Evolutionary conservation across 148 eudicot species (phyloP).

Genomic region (Pharnaceum exiguum): DNA sequence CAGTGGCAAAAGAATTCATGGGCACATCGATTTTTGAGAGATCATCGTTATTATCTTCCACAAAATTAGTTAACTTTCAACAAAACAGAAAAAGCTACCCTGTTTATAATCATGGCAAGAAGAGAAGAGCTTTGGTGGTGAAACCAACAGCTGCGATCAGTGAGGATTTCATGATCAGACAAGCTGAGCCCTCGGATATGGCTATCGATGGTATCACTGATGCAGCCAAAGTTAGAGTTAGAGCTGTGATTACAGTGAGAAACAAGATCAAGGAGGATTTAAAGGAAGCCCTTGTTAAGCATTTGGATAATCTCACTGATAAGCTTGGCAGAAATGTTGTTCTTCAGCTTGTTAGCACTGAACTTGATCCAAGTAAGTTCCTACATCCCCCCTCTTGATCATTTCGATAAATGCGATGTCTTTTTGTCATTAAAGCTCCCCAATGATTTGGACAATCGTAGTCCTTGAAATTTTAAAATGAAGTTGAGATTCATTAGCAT

Average conservation of each 20-base stretch:
- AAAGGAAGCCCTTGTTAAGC: constrained; percentile 47
- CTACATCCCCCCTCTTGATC: background rate
- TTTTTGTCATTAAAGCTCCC: too few relatives aligned
- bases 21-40: constrained; percentile 29
- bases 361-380: constrained; percentile 67
- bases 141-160: constrained; percentile 52
- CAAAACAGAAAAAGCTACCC: constrained; percentile 3
- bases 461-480: too few relatives aligned
- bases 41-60: constrained; percentile 23
- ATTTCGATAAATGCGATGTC: background rate
- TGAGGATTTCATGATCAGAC: constrained; percentile 36
- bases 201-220: constrained; percentile 1
- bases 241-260: constrained; percentile 79
- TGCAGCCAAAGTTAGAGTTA: constrained; percentile 54
- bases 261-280: constrained; percentile 83
- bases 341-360: constrained; percentile 61
- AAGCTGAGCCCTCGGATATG: constrained; percentile 12
- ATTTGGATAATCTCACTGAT: constrained; percentile 59
- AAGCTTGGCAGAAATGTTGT: constrained; percentile 71
- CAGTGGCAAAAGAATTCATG: constrained; percentile 34
- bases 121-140: constrained; percentile 6
- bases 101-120: background rate
- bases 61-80: constrained; percentile 12
- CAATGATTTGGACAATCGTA: too few relatives aligned
- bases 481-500: too few relatives aligned